phyloP scores from a whole-genome alignment of 805 yeast genomes.

The Kodamaea jinghongensis region DNA sequence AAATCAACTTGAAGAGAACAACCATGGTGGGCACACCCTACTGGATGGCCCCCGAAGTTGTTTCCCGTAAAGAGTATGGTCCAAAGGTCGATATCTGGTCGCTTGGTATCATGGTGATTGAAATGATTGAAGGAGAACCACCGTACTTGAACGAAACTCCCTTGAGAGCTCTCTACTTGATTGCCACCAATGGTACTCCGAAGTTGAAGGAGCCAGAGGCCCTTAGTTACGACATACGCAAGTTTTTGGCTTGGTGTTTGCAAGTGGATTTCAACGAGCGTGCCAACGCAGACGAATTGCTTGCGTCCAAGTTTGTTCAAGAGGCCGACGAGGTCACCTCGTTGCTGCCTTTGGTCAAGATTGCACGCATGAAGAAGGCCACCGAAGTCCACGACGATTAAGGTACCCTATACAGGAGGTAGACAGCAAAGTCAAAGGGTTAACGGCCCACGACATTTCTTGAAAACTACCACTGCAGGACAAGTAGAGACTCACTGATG shows the following conservation, averaged over 20 bases:
- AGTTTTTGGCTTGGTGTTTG: constrained; percentile 73
- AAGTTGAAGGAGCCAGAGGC: constrained; percentile 84
- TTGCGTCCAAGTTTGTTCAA: constrained; percentile 61
- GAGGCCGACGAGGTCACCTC: constrained; percentile 61
- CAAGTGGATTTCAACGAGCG: constrained; percentile 82
- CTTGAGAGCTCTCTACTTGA: constrained; percentile 84
- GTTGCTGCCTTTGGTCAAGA: constrained; percentile 70
- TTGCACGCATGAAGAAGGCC: constrained; percentile 66
- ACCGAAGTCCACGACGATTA: constrained; percentile 21
- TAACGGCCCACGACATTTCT: too few relatives aligned
- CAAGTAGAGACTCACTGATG: too few relatives aligned
- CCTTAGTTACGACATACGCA: constrained; percentile 60
- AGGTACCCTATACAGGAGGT: too few relatives aligned
- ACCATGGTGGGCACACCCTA: constrained; percentile 99
- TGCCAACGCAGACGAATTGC: constrained; percentile 71
- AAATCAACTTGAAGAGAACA: constrained; percentile 79
- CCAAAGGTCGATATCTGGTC: constrained; percentile 98
- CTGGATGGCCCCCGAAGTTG: constrained; percentile 99
- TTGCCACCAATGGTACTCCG: constrained; percentile 97
- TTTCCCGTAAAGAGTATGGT: constrained; percentile 90
- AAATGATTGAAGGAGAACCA: constrained; percentile 99
- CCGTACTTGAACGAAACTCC: constrained; percentile 97
- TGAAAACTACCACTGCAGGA: too few relatives aligned
- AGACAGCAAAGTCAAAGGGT: too few relatives aligned
- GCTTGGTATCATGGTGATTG: constrained; percentile 95